Percentiles rank a stretch among this genome's conserved stretches.
Conservation (phyloP, 345 rosid genomes). For the Corymbia maculata region DNA sequence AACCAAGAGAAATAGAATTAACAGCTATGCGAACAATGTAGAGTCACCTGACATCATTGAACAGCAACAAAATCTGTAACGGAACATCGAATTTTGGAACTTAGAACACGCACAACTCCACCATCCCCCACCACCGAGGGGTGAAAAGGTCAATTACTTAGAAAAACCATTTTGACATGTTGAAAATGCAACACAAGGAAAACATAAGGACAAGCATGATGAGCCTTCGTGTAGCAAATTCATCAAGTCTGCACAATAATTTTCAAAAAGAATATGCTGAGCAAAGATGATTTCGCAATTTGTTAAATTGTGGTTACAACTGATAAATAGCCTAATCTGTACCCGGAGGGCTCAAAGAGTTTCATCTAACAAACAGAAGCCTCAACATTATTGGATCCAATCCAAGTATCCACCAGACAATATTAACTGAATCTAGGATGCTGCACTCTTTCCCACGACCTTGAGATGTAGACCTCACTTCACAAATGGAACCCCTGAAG, state of each 20-base stretch:
- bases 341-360: not conserved
- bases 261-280: not conserved
- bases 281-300: not conserved
- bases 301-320: not conserved
- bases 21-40: not conserved
- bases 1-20: not conserved
- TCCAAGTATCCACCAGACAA: not conserved
- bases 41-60: not conserved
- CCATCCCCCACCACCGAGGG: not conserved
- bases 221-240: not conserved
- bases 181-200: not conserved
- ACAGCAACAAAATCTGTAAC: not conserved
- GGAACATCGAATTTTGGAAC: not conserved
- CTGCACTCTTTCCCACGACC: not conserved
- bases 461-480: not conserved
- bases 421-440: not conserved
- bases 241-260: not conserved
- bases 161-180: not conserved
- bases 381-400: not conserved
- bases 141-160: not conserved
- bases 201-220: not conserved
- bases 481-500: conserved; percentile 11
- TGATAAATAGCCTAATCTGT: not conserved
- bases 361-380: not conserved
- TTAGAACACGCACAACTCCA: not conserved